phyloP scores from a whole-genome alignment of 305 asterid genomes.

The Ilex paraguariensis region DNA sequence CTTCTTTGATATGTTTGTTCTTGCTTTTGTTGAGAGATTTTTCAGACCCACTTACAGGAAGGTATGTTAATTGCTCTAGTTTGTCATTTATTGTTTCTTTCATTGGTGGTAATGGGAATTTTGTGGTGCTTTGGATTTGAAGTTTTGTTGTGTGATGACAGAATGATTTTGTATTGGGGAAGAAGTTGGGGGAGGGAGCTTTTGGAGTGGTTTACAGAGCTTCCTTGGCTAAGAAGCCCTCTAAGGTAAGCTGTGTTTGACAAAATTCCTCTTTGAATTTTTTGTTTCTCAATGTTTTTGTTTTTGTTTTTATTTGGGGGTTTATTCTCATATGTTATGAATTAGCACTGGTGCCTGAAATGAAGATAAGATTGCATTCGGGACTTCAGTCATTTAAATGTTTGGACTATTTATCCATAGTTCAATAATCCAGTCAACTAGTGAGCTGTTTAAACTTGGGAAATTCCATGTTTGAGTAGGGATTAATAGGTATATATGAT shows the following conservation, averaged over 20 bases:
- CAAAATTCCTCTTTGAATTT: not conserved
- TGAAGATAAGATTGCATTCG: slow-evolving; percentile 3
- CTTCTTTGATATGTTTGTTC: slow-evolving; percentile 95
- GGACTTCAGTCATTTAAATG: too few relatives aligned
- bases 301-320: not conserved
- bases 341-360: slow-evolving; percentile 3
- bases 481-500: too few relatives aligned
- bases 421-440: too few relatives aligned
- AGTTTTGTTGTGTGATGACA: slow-evolving; percentile 22
- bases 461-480: too few relatives aligned
- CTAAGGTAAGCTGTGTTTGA: slow-evolving; percentile 43
- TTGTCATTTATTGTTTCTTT: not conserved
- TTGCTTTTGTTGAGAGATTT: slow-evolving; percentile 77
- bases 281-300: too few relatives aligned
- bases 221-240: slow-evolving; percentile 53
- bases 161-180: slow-evolving; percentile 95
- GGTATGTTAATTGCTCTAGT: slow-evolving; percentile 28
- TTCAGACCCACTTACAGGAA: slow-evolving; percentile 73
- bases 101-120: too few relatives aligned
- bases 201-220: slow-evolving; percentile 83
- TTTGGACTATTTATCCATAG: too few relatives aligned
- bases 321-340: not conserved
- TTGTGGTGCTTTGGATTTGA: slow-evolving; percentile 8
- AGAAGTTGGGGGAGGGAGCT: slow-evolving; percentile 92
- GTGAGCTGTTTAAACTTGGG: too few relatives aligned